phyloP scores from a whole-genome alignment of 768 basidiomycete species.

The Tricholoma bakamatsutake region DNA sequence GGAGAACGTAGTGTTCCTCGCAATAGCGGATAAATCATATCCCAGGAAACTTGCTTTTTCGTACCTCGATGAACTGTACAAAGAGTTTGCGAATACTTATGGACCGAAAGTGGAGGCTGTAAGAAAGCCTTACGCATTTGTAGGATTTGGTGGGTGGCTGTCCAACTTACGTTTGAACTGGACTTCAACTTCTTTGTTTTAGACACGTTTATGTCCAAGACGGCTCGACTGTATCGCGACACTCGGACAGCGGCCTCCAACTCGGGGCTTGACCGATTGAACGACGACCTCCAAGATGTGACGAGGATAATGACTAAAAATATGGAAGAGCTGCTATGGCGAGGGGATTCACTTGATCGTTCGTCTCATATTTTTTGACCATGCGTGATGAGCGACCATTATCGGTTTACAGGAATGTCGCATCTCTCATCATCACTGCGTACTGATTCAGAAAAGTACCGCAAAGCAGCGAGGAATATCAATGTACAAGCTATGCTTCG shows the following conservation, averaged over 20 bases:
- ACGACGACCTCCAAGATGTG: slow-evolving; percentile 96
- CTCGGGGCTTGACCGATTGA: slow-evolving; percentile 78
- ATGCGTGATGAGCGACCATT: not conserved
- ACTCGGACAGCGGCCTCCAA: slow-evolving; percentile 77
- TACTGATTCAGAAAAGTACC: slow-evolving; percentile 96
- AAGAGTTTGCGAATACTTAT: slow-evolving; percentile 91
- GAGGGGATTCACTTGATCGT: slow-evolving; percentile 97
- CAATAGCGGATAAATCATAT: slow-evolving; percentile 95
- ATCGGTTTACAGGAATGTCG: slow-evolving; percentile 73
- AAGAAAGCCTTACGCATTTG: slow-evolving; percentile 97
- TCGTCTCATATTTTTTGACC: slow-evolving; percentile 23
- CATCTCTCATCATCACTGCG: slow-evolving; percentile 91
- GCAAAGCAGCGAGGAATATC: slow-evolving; percentile 91
- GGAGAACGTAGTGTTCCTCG: slow-evolving; percentile 92
- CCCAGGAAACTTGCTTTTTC: slow-evolving; percentile 96
- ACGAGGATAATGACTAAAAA: slow-evolving; percentile 99
- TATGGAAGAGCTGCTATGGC: slow-evolving; percentile 98
- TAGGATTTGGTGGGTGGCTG: slow-evolving; percentile 80
- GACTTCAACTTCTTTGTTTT: slow-evolving; percentile 5
- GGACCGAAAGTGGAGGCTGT: slow-evolving; percentile 89
- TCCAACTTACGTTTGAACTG: not conserved
- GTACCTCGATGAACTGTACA: slow-evolving; percentile 93
- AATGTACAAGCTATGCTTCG: slow-evolving; percentile 91
- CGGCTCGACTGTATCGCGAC: slow-evolving; percentile 91
- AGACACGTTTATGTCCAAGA: slow-evolving; percentile 99